Evolutionary conservation across 225 moss, liverwort and hornwort genomes (phyloP).

Genomic region (Straminergon stramineum): DNA sequence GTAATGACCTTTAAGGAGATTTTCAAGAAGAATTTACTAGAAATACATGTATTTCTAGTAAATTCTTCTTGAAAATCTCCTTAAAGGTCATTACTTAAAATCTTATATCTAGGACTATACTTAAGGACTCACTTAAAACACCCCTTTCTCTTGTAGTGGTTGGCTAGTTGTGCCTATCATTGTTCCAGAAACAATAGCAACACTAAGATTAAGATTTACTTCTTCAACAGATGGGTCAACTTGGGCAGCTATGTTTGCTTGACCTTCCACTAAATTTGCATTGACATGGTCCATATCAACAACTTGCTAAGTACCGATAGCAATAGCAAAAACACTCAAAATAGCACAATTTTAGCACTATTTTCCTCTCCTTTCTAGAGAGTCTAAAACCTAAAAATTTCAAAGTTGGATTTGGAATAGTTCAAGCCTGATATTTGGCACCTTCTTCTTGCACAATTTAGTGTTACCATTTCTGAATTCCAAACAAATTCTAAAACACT

Average conservation of each 20-base stretch:
- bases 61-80: too few species aligned
- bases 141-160: too few species aligned
- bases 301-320: not conserved
- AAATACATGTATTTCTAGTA: too few species aligned
- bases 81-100: too few species aligned
- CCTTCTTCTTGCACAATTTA: not conserved
- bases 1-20: too few species aligned
- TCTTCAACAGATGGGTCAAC: not conserved
- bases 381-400: not conserved
- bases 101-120: too few species aligned
- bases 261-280: not conserved
- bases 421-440: not conserved
- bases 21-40: too few species aligned
- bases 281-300: not conserved
- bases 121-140: too few species aligned
- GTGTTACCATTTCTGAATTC: not conserved
- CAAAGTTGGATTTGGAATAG: not conserved
- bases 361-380: rapidly evolving
- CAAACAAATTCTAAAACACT: not conserved
- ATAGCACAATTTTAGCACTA: rapidly evolving
- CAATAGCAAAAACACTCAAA: not conserved
- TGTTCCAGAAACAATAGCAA: rapidly evolving
- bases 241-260: not conserved
- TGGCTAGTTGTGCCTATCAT: too few species aligned
- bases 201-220: not conserved